Conservation (phyloP, 1,284 basidiomycete genomes). For the Neolentinus lepideus region DNA sequence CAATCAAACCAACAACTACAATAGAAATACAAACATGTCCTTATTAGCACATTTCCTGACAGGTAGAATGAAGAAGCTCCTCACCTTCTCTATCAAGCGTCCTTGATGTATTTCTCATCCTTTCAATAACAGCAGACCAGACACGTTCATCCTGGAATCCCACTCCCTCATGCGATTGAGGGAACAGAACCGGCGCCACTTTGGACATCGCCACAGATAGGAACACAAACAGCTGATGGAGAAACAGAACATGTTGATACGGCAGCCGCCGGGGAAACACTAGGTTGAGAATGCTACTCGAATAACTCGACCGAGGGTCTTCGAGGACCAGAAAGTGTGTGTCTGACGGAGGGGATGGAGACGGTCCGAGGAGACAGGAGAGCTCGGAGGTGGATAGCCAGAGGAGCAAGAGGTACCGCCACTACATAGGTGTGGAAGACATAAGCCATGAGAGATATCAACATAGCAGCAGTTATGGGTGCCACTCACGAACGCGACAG, state of each 20-base stretch:
- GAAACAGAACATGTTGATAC: conserved; percentile 66
- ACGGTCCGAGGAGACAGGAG: conserved; percentile 51
- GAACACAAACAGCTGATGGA: conserved; percentile 75
- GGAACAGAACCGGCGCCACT: conserved; percentile 58
- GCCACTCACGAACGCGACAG: conserved; percentile 59
- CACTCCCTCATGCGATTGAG: conserved; percentile 16
- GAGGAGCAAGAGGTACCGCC: conserved; percentile 67
- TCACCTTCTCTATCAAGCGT: conserved; percentile 40
- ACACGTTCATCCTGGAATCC: conserved; percentile 15
- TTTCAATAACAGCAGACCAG: conserved; percentile 27
- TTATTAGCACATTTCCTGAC: background rate
- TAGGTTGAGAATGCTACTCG: conserved; percentile 31
- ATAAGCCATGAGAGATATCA: conserved; percentile 7
- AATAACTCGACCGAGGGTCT: conserved; percentile 16
- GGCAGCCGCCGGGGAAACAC: conserved; percentile 60
- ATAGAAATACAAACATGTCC: background rate
- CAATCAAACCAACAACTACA: background rate
- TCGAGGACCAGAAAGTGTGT: conserved; percentile 2
- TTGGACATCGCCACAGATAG: conserved; percentile 62
- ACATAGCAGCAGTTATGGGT: too few relatives aligned
- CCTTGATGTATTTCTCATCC: conserved; percentile 27
- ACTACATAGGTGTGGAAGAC: conserved; percentile 34
- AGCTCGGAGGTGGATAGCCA: conserved; percentile 56
- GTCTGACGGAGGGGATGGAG: conserved; percentile 25
- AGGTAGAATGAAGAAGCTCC: conserved; percentile 1